Conservation (phyloP, 148 eudicot species). For the Chenopodium berlandieri region DNA sequence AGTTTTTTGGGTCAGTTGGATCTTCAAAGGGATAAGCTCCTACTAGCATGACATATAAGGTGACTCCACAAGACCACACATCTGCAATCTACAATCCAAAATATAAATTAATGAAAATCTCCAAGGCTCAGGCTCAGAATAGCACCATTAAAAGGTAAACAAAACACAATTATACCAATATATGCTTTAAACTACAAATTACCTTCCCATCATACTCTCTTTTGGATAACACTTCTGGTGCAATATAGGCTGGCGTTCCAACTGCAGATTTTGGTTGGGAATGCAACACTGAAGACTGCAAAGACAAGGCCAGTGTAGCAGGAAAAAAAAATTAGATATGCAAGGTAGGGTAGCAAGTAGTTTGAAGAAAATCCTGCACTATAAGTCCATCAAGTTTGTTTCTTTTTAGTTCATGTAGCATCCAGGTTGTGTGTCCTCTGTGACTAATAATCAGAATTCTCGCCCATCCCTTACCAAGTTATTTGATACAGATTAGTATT, state of each 20-base stretch:
- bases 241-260: slow-evolving; percentile 94
- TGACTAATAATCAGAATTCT: background rate
- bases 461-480: background rate
- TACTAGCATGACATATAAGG: slow-evolving; percentile 81
- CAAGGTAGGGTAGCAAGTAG: slow-evolving; percentile 24
- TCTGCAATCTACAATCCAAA: slow-evolving; percentile 68
- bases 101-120: slow-evolving; percentile 4
- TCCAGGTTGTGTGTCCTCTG: background rate
- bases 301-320: slow-evolving; percentile 9
- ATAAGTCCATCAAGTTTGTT: background rate
- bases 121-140: background rate
- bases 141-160: background rate
- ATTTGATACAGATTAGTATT: too few relatives aligned
- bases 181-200: background rate
- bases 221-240: slow-evolving; percentile 79
- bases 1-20: slow-evolving; percentile 66
- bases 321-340: slow-evolving; percentile 15
- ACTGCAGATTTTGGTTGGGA: slow-evolving; percentile 94
- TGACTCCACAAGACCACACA: slow-evolving; percentile 98
- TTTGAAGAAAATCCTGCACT: background rate
- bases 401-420: background rate
- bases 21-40: slow-evolving; percentile 95
- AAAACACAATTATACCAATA: background rate
- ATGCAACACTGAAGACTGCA: slow-evolving; percentile 81
- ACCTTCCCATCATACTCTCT: slow-evolving; percentile 90